Conservation (phyloP, 106 monocot genomes). For the Triglochin maritima region DNA sequence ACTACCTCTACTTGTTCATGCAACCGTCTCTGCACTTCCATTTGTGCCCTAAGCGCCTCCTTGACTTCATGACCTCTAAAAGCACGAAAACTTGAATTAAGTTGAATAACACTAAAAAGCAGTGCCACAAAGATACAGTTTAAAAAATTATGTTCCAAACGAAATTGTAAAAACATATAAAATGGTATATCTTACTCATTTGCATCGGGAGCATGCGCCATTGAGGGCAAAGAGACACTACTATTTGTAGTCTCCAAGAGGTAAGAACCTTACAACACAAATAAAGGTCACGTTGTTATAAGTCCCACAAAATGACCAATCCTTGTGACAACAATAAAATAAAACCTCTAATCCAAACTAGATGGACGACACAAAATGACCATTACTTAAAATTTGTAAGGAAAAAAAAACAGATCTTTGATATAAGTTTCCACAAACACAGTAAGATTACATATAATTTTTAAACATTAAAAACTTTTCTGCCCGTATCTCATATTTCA, state of each 20-base stretch:
- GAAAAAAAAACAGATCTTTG: too few relatives aligned
- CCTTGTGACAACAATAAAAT: background rate
- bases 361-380: too few relatives aligned
- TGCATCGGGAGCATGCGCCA: conserved; percentile 54
- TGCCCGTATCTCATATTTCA: too few relatives aligned
- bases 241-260: conserved; percentile 47
- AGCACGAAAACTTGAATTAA: background rate
- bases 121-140: too few relatives aligned
- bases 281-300: background rate
- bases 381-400: too few relatives aligned
- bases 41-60: conserved; percentile 86
- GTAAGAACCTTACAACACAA: conserved; percentile 38
- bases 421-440: too few relatives aligned
- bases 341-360: too few relatives aligned
- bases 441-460: too few relatives aligned
- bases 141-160: too few relatives aligned
- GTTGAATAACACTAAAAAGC: background rate
- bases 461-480: too few relatives aligned
- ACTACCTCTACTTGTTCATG: conserved; percentile 97
- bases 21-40: conserved; percentile 89
- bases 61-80: conserved; percentile 87
- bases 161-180: background rate
- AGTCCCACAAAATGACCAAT: too few relatives aligned
- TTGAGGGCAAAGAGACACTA: conserved; percentile 46
- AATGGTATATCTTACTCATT: conserved; percentile 60